phyloP scores from a whole-genome alignment of 257 asterid species.

The Nicotiana tomentosiformis region DNA sequence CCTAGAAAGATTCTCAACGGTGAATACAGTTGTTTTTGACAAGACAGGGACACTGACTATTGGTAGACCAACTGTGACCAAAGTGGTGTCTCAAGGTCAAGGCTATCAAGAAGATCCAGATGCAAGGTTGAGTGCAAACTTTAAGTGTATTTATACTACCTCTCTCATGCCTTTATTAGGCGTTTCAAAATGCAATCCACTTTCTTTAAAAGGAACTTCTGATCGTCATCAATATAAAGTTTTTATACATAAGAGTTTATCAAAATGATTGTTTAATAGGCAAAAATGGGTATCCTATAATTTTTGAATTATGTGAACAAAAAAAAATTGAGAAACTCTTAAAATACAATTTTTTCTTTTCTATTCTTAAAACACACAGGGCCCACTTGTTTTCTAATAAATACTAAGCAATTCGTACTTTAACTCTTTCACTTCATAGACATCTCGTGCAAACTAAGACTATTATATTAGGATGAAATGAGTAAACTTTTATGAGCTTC shows the following conservation, averaged over 20 bases:
- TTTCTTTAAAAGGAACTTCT: not conserved
- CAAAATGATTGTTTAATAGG: not conserved
- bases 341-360: not conserved
- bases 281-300: not conserved
- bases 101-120: slow-evolving; percentile 29
- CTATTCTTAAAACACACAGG: not conserved
- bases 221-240: not conserved
- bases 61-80: slow-evolving; percentile 89
- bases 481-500: not conserved
- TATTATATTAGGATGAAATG: not conserved
- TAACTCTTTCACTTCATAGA: not conserved
- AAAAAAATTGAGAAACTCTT: not conserved
- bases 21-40: slow-evolving; percentile 82
- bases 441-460: not conserved
- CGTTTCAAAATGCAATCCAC: not conserved
- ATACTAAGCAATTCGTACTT: not conserved
- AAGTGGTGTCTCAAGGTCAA: slow-evolving; percentile 44
- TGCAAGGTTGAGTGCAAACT: slow-evolving; percentile 47
- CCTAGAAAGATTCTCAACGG: slow-evolving; percentile 78
- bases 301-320: not conserved
- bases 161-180: not conserved
- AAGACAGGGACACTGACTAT: slow-evolving; percentile 94
- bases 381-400: not conserved
- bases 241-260: not conserved
- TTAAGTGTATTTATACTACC: not conserved